Evolutionary conservation across 495 filamentous ascomycete species (phyloP).

Genomic region (Neurospora intermedia): DNA sequence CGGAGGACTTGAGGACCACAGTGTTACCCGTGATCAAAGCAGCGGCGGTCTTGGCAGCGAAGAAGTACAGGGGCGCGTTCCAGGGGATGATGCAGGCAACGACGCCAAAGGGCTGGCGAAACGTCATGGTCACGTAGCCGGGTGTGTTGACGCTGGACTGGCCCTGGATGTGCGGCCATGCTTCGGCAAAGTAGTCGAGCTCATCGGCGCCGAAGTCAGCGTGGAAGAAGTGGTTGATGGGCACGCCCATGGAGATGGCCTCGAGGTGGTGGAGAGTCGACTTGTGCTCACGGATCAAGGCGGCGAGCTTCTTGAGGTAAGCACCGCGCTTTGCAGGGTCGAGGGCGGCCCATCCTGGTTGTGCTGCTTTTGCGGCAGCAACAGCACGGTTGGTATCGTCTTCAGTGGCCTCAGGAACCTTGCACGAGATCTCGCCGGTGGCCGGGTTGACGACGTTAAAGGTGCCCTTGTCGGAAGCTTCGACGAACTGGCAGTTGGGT

Average conservation of each 20-base stretch:
- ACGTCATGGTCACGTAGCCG: constrained; percentile 77
- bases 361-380: constrained; percentile 46
- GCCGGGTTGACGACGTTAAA: constrained; percentile 26
- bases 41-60: constrained; percentile 80
- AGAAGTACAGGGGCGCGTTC: constrained; percentile 80
- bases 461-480: constrained; percentile 24
- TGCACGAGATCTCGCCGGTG: constrained; percentile 13
- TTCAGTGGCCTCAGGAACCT: constrained; percentile 22
- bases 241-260: constrained; percentile 41
- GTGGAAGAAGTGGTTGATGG: constrained; percentile 25
- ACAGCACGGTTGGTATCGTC: constrained; percentile 49
- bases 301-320: constrained; percentile 43
- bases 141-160: constrained; percentile 75
- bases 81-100: constrained; percentile 87
- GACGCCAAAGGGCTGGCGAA: constrained; percentile 82
- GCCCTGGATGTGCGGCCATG: constrained; percentile 37
- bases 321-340: constrained; percentile 30
- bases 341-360: constrained; percentile 45
- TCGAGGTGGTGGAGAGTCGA: constrained; percentile 44
- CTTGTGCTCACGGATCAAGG: constrained; percentile 34
- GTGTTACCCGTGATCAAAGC: constrained; percentile 83
- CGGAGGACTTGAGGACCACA: constrained; percentile 75
- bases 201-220: constrained; percentile 6
- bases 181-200: constrained; percentile 27
- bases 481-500: constrained; percentile 19